Base-by-base conservation (phyloP, 495 filamentous ascomycete genomes). In the Hypoxylon lienhwacheense region DNA sequence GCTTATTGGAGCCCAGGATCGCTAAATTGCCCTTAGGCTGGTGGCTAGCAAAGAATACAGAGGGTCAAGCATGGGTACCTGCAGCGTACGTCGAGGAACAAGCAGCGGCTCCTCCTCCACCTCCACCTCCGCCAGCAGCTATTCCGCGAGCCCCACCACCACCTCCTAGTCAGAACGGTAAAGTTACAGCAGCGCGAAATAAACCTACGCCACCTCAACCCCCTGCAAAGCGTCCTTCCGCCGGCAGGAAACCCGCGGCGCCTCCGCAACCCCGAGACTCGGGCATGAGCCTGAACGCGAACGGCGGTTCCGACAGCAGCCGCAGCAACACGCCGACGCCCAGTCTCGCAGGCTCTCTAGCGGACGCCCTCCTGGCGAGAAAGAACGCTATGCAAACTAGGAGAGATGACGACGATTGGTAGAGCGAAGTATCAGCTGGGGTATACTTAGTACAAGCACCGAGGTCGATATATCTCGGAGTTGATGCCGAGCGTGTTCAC, bases 41-140 rank as follows among this genome's bases (percentile, higher is more conserved):
- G 95, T 97, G 91, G 91, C 77, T 96, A 29, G 92, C 85, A 44
- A 91, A 89, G 71, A 85, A 82, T 51, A 70, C 75, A 2, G 74
- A 73, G 5, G 79, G 79, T 14, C 86, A 95, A 72, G 95, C 90
- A 31, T 98, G 93, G 93, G 84, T 91, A 0, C 93, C 93, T 0
- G 88, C 91, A 16, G 87, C 91, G 24, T 98, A 97, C 62, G 84
- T 98, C 5, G 85, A 96, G 66, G 90, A 96, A 72, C 81, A 87
- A 58, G 67, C 80, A 25, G 68, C 78, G 0, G 75, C 84, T 24
- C 79, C 40, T 20, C 15, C 85, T 1, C 79, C 83, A 6, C 80
- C 83, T 5, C 80, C 83, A 10, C 82, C 81, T 1, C 66, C 71
- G 4, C 69, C 75, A 7, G 84, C 87, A 1, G 75, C 79, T 0